Evolutionary conservation across 1,284 basidiomycete species (phyloP), one percentile per base, ranked within the genome.

Genomic region (Cutaneotrichosporon dermatis): DNA sequence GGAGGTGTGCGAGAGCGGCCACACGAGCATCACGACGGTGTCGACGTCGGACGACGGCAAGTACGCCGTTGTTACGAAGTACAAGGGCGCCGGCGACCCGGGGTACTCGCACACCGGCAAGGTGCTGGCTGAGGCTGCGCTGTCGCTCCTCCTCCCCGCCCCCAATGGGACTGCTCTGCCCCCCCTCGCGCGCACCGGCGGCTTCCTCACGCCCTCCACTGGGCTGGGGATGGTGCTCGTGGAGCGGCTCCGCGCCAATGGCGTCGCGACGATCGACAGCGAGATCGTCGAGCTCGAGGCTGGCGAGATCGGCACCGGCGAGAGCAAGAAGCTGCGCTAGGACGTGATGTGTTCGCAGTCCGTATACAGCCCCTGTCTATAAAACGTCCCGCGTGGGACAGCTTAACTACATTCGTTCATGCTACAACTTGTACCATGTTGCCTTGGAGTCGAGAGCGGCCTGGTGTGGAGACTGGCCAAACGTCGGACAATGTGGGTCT

Each of bases 61-160:
- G 44, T 78, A 82, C 15, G 77, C 83, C n/a, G 79, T 82, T 52
- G 83, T 87, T 36, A 85, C 87, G 64, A 85, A 82, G 1, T 82
- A 83, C 40, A 76, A 86, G 54, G 86, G 84, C 1, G 80, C 84
- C 46, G 89, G 89, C n/a, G 89, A 92, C 70, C 88, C 89, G 4
- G 89, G 90, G 3, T 92, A 92, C 75, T 73, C 83, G 13, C 76
- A 86, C 41, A 87, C 89, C 1, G 80, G 87, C 5, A 76, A 87
- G 88, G 84, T 92, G 81, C 81, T 90, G 34, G 80, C 84, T 3
- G 91, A 94, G 79, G 83, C 83, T 11, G 90, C 88, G 0, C 81
- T 93, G 7, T 81, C 83, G 6, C 79, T 91, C 50, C 75, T 87
- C 37, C 80, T 87, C 1, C 70, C 72, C 13, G 59, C 74, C 8